phyloP scores from a whole-genome alignment of 148 eudicot species.

The Nepenthes gracilis region DNA sequence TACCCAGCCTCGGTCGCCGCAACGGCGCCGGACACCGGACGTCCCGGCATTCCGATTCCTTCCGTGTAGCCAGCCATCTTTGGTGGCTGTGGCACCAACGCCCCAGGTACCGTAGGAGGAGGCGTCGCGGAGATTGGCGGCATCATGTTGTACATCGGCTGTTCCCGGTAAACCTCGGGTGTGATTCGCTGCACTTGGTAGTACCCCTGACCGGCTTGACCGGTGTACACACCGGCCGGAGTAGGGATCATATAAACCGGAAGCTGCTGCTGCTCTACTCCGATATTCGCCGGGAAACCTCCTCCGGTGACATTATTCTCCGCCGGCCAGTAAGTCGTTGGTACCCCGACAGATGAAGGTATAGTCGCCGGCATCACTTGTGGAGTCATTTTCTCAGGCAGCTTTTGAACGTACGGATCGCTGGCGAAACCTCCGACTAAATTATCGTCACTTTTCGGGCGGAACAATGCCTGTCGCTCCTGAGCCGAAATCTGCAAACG shows the following conservation, averaged over 20 bases:
- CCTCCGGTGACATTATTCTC: conserved; percentile 29
- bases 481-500: conserved; percentile 46
- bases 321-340: conserved; percentile 28
- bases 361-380: conserved; percentile 14
- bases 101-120: not conserved
- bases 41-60: conserved; percentile 23
- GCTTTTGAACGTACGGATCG: conserved; percentile 26
- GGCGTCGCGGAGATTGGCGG: conserved; percentile 5
- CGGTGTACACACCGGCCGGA: conserved; percentile 30
- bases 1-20: conserved; percentile 28
- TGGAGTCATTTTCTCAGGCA: conserved; percentile 22
- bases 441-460: conserved; percentile 38
- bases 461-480: conserved; percentile 19
- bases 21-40: conserved; percentile 12
- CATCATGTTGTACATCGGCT: conserved; percentile 26
- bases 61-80: conserved; percentile 28
- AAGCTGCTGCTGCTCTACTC: conserved; percentile 27
- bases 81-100: conserved; percentile 21
- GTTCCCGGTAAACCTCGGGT: conserved; percentile 43
- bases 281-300: conserved; percentile 12
- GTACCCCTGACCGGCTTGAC: conserved; percentile 41
- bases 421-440: conserved; percentile 23
- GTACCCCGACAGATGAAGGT: conserved; percentile 11
- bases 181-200: conserved; percentile 53
- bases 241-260: conserved; percentile 60